phyloP scores from a whole-genome alignment of 768 basidiomycete genomes.

The Suillus weaverae region DNA sequence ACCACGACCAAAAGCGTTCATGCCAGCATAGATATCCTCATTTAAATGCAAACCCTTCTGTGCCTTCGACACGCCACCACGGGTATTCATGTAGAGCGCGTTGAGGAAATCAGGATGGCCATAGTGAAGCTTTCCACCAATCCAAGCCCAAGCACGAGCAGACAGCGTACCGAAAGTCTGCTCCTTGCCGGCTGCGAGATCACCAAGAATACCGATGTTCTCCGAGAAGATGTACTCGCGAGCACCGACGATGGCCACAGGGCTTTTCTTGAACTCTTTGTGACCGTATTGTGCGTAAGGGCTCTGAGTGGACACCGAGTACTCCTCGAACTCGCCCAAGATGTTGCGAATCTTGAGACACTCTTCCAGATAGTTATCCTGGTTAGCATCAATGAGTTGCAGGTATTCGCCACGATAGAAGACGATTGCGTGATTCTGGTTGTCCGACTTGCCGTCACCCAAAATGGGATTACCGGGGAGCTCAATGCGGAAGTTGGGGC shows the following conservation, averaged over 20 bases:
- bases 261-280: conserved; percentile 83
- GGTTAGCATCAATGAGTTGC: conserved; percentile 99
- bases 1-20: conserved; percentile 96
- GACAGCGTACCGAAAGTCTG: conserved; percentile 98
- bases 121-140: conserved; percentile 98
- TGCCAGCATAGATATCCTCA: conserved; percentile 99
- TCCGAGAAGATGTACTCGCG: conserved; percentile 99
- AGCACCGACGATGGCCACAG: conserved; percentile 97
- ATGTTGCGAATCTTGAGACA: conserved; percentile 99
- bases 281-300: conserved; percentile 91
- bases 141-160: conserved; percentile 95
- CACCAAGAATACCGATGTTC: conserved; percentile 98
- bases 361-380: conserved; percentile 99
- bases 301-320: conserved; percentile 76
- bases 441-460: conserved; percentile 98
- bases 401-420: conserved; percentile 99
- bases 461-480: conserved; percentile 98
- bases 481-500: conserved; percentile 98
- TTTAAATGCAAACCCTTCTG: conserved; percentile 99
- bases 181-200: conserved; percentile 98
- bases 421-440: conserved; percentile 99
- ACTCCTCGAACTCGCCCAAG: conserved; percentile 98
- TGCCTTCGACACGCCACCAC: conserved; percentile 97
- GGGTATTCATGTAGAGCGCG: conserved; percentile 95
- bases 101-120: conserved; percentile 99